Conservation (phyloP, 352 stramenopile species). For the Pythium graminicola region DNA sequence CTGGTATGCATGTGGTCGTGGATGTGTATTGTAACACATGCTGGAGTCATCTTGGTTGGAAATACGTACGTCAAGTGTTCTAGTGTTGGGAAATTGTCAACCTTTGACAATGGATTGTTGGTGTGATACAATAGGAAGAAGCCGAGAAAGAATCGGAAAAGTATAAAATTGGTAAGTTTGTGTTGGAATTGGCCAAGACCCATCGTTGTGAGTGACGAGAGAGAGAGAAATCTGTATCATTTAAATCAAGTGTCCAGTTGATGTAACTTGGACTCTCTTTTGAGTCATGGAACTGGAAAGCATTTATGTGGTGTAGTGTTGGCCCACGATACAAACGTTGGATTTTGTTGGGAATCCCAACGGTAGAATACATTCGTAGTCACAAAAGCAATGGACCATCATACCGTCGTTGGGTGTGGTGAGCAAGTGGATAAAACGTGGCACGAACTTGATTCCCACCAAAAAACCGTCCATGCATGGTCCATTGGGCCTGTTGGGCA, state of each 20-base stretch:
- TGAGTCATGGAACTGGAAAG: too few species aligned
- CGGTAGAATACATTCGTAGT: conserved; percentile 1
- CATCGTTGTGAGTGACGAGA: conserved; percentile 26
- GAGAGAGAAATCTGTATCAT: too few species aligned
- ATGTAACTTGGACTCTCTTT: too few species aligned
- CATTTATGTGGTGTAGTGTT: too few species aligned
- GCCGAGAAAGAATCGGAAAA: conserved; percentile 91
- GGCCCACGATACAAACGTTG: too few species aligned
- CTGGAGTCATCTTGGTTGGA: conserved; percentile 89
- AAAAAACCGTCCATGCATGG: conserved; percentile 70
- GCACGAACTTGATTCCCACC: conserved; percentile 67
- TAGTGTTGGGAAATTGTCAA: too few species aligned
- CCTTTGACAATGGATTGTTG: too few species aligned
- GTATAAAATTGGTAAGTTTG: conserved; percentile 97
- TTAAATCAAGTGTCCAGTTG: too few species aligned
- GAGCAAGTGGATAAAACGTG: conserved; percentile 45
- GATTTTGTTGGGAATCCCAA: too few species aligned
- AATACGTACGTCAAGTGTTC: conserved; percentile 87
- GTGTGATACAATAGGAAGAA: conserved; percentile 46
- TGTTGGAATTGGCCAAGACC: conserved; percentile 93
- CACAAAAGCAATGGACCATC: conserved; percentile 33
- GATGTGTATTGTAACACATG: conserved; percentile 94
- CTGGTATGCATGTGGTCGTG: conserved; percentile 90
- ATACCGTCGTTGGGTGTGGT: conserved; percentile 43
- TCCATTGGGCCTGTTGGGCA: conserved; percentile 43